phyloP scores from a whole-genome alignment of 805 yeast genomes.

The Saccharomycopsis amapae region DNA sequence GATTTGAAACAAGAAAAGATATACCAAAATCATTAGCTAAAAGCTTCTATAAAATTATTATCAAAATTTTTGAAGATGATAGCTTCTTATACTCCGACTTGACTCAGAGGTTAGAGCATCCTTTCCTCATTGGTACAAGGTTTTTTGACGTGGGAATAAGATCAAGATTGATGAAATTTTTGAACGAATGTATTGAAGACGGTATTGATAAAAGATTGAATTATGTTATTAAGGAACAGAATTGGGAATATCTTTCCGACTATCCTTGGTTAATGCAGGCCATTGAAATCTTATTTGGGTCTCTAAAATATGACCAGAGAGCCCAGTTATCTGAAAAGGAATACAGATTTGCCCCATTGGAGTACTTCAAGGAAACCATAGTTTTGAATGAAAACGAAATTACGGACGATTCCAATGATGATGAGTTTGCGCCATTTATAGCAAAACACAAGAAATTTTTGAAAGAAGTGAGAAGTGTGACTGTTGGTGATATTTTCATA shows the following conservation, averaged over 20 bases:
- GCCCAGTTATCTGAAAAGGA: slow-evolving; percentile 42
- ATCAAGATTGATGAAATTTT: slow-evolving; percentile 66
- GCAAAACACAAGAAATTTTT: slow-evolving; percentile 31
- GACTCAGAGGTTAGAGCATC: slow-evolving; percentile 93
- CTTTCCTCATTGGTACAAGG: slow-evolving; percentile 89
- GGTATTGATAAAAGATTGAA: slow-evolving; percentile 73
- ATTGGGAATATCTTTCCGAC: slow-evolving; percentile 93
- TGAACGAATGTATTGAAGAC: slow-evolving; percentile 71
- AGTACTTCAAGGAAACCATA: slow-evolving; percentile 28
- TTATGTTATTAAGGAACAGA: slow-evolving; percentile 85
- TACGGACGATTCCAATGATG: slow-evolving; percentile 11
- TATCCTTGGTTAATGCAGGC: slow-evolving; percentile 95
- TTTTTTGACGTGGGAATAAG: slow-evolving; percentile 70
- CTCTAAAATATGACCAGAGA: slow-evolving; percentile 48
- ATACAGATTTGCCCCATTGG: slow-evolving; percentile 46
- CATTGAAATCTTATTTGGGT: slow-evolving; percentile 72
- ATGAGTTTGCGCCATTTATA: slow-evolving; percentile 28
- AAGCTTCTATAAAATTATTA: slow-evolving; percentile 77
- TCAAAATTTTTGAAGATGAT: slow-evolving; percentile 80
- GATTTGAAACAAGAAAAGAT: slow-evolving; percentile 70
- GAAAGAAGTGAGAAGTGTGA: slow-evolving; percentile 28
- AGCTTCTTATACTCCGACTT: slow-evolving; percentile 76
- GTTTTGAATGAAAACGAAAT: slow-evolving; percentile 8
- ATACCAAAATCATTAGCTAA: slow-evolving; percentile 47
- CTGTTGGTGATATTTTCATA: slow-evolving; percentile 51